Evolutionary conservation across 2,329 filamentous ascomycete species (phyloP), one percentile per base, ranked within the genome.

Genomic region (Nigrospora sphaerica): DNA sequence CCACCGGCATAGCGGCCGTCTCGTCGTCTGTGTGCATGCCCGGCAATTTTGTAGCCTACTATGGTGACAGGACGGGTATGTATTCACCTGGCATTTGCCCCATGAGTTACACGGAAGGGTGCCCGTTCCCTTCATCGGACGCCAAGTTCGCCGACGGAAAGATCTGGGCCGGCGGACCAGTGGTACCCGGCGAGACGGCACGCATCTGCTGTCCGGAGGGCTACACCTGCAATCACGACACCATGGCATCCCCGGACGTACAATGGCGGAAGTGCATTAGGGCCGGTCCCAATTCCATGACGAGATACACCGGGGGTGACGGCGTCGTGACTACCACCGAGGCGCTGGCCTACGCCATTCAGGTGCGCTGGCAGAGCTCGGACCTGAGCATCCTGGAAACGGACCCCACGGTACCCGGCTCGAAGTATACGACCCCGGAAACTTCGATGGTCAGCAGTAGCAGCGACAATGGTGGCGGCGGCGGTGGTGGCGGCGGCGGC

Each of bases 351-450:
- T 55, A 32, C 35, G 53, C 47, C 10, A 39, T 55, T 12, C 52
- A 55, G 37, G 53, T 55, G n/a, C 47, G 53, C 23, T 55, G 53
- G 53, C 49, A 46, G 40, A 42, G 45, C 6, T 52, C 49, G 14
- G 53, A 55, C 38, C 43, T 55, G 6, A 45, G 45, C 16, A 50
- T 45, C 14, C 32, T 55, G 18, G 46, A 53, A 32, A 55, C 53
- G 31, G 46, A 55, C 28, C 53, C 53, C 28, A 53, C 51, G 11
- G 49, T 49, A 10, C 44, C 53, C n/a, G 53, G 53, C 12, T 39
- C 46, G 18, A 54, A 39, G 10, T 53, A 49, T 10, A 44, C 50
- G 2, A 34, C 42, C 17, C 33, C 51, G n/a, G 23, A 28, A 28
- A 28, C 23, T 28, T 7, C 23, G 23, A 28, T 28, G 23, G 23